Evolutionary conservation across 192 early-diverging fungal species (phyloP).

Genomic region (Fimicolochytrium jonesii): DNA sequence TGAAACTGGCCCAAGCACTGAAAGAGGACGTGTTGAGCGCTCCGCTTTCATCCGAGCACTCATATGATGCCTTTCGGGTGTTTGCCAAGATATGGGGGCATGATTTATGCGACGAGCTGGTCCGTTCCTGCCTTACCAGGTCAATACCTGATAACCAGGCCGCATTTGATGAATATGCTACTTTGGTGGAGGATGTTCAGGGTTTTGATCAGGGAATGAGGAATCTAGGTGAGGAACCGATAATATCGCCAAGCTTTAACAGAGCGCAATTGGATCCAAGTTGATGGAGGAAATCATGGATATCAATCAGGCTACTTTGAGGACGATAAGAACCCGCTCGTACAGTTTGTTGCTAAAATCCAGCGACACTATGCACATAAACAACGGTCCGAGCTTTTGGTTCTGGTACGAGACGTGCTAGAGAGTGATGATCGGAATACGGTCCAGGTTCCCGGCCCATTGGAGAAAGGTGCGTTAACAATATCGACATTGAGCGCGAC

Average conservation of each 20-base stretch:
- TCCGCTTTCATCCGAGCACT: not conserved
- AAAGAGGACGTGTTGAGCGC: not conserved
- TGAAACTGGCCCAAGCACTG: not conserved
- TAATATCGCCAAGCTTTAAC: too few species aligned
- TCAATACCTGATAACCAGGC: not conserved
- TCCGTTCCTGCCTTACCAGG: not conserved
- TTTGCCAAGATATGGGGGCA: not conserved
- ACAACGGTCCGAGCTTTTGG: constrained; percentile 19
- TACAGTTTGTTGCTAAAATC: not conserved
- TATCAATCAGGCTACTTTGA: not conserved
- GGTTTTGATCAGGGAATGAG: not conserved
- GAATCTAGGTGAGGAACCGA: not conserved
- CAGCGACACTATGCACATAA: not conserved
- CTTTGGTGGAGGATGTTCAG: not conserved
- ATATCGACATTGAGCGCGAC: too few species aligned
- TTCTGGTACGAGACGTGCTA: constrained; percentile 30
- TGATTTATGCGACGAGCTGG: not conserved
- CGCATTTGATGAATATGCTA: not conserved
- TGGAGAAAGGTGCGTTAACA: constrained; percentile 25
- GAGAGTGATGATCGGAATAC: constrained; percentile 38
- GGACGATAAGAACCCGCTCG: not conserved
- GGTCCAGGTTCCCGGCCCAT: constrained; percentile 31
- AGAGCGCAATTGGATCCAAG: too few species aligned
- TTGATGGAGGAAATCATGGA: too few species aligned
- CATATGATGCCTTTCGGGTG: not conserved